Conservation (phyloP, 306 rosid species). For the Dalbergia oliveri region DNA sequence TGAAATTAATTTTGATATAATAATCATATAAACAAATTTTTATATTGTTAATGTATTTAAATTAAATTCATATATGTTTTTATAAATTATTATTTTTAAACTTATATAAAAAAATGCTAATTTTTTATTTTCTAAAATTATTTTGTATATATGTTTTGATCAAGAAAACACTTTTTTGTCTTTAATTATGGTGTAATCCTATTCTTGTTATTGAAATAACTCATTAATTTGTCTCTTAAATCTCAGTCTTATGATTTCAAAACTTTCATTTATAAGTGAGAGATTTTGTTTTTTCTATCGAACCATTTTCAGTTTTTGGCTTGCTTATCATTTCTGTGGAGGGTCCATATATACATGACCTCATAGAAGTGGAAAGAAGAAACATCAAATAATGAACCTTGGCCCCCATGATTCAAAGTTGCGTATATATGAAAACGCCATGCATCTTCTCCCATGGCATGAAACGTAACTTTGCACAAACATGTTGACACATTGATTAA, state of each 20-base stretch:
- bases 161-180: not conserved
- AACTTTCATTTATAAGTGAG: too few species aligned
- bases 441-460: constrained; percentile 16
- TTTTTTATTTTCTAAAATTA: too few species aligned
- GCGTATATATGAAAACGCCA: constrained; percentile 28
- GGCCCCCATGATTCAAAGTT: constrained; percentile 40
- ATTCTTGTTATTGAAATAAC: not conserved
- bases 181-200: not conserved
- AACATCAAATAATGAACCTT: constrained; percentile 31
- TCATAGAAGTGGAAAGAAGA: constrained; percentile 38
- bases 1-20: too few species aligned
- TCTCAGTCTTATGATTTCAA: not conserved
- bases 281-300: not conserved
- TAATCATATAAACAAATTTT: too few species aligned
- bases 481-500: constrained; percentile 26
- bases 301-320: not conserved
- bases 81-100: too few species aligned
- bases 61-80: too few species aligned
- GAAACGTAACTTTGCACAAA: constrained; percentile 15
- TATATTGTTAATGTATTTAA: too few species aligned
- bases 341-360: constrained; percentile 36
- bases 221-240: not conserved
- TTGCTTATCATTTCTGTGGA: not conserved
- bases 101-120: too few species aligned
- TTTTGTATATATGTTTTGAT: too few species aligned